These are phyloP conservation scores for Phycomyces blakesleeanus DNA, from an alignment of 192 early-diverging fungal genomes.

Conservation along the genomic window DNA sequence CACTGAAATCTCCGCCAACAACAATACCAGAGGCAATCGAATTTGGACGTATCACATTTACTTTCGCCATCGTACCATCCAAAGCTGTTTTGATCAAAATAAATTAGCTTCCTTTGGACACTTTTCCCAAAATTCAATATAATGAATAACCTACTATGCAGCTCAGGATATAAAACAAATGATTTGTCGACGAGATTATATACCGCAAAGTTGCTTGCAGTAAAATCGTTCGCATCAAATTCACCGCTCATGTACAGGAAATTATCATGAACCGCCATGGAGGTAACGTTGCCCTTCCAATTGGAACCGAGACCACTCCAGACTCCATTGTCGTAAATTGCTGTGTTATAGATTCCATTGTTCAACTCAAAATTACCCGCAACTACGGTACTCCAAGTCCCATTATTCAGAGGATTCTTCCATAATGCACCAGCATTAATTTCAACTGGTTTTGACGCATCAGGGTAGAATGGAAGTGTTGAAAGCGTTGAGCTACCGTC, in stretches of 20 bases:
- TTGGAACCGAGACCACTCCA: conserved; percentile 41
- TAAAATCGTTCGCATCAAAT: conserved; percentile 27
- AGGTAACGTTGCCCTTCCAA: conserved; percentile 48
- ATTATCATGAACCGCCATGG: conserved; percentile 46
- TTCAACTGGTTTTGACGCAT: neutral
- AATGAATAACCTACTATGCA: conserved; percentile 32
- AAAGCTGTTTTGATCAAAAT: conserved; percentile 10
- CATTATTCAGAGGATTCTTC: conserved; percentile 39
- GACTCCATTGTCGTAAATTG: conserved; percentile 41
- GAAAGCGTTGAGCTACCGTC: neutral
- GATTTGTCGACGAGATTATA: conserved; percentile 48
- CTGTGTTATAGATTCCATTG: conserved; percentile 41
- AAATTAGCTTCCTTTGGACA: conserved; percentile 37
- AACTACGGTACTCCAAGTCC: conserved; percentile 31
- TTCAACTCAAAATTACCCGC: conserved; percentile 55
- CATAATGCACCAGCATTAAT: conserved; percentile 53
- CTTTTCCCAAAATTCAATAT: too few species aligned
- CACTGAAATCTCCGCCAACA: conserved; percentile 58
- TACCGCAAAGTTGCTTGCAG: conserved; percentile 31
- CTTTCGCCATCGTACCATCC: conserved; percentile 11
- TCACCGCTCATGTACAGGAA: conserved; percentile 57
- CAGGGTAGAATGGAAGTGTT: conserved; percentile 13
- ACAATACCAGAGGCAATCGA: conserved; percentile 31
- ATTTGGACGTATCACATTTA: conserved; percentile 28
- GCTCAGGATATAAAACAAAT: conserved; percentile 14